Evolutionary conservation across 495 filamentous ascomycete species (phyloP), one percentile per base, ranked within the genome.

Genomic region (Annulohypoxylon maeteangense): DNA sequence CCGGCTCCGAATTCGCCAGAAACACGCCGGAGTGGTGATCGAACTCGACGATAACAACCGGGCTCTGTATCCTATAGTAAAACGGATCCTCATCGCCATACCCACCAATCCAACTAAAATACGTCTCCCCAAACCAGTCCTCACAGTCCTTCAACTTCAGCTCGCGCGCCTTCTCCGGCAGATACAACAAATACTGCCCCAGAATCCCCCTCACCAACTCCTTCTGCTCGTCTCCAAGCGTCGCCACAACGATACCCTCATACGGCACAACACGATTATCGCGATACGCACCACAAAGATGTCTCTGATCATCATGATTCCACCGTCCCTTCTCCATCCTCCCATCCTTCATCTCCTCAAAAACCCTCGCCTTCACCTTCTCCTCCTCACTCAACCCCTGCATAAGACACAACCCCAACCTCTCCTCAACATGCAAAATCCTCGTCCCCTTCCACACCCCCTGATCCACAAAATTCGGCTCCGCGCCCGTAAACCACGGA

Each of bases 21-120:
- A 92, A 94, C 8, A 93, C 91, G 3, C 91, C 91, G 8, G 88
- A 92, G 74, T 94, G 92, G 73, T 92, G 90, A 74, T 94, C 92
- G 76, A 94, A 91, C 83, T 93, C 92, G 51, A 89, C 80, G 34
- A 93, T 78, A 12, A 92, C 80, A 1, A 93, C 89, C 0, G 91
- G 90, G 69, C 86, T 92, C 78, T 93, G 91, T 16, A 94, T 84
- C 3, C 91, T 84, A 71, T 88, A 94, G 74, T 94, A 93, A 72
- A 92, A 93, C 6, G 91, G 82, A 74, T 92, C 89, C 1, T 86
- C 81, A 50, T 92, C 85, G 5, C 84, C 87, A 64, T 77, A 87
- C 0, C 86, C 88, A 7, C 91, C 91, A 67, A 93, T 92, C 91
- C 91, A 94, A 68, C 83, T 83, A 70, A 92, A 93, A 68, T 90